Conservation (phyloP, 129 eudicot species). For the Glebionis coronaria region DNA sequence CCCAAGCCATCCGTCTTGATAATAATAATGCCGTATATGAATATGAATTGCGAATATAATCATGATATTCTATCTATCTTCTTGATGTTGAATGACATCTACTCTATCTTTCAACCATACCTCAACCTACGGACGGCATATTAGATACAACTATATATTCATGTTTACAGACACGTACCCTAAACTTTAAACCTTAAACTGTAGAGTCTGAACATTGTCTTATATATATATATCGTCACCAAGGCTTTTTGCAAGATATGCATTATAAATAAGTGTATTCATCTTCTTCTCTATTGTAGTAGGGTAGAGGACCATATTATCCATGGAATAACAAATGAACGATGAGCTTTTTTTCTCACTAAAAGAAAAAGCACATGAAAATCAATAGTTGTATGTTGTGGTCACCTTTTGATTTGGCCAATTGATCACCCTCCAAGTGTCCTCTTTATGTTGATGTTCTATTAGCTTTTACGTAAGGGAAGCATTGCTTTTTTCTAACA, state of each 20-base stretch:
- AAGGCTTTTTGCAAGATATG: too few species aligned
- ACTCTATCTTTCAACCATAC: background rate
- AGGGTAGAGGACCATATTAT: conserved; percentile 16
- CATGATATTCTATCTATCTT: conserved; percentile 7
- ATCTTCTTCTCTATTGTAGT: conserved; percentile 3
- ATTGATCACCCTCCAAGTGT: conserved; percentile 24
- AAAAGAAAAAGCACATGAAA: conserved; percentile 16
- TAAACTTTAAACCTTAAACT: too few species aligned
- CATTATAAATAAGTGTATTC: too few species aligned
- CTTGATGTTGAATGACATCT: conserved; percentile 1
- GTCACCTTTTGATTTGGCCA: conserved; percentile 19
- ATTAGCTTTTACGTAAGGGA: conserved; percentile 17
- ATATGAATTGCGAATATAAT: conserved; percentile 12
- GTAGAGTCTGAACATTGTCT: too few species aligned
- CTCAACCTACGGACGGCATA: background rate
- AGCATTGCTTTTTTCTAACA: conserved; percentile 12
- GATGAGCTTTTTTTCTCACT: conserved; percentile 10
- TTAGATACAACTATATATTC: background rate
- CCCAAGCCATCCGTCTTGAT: background rate
- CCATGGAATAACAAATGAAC: conserved; percentile 17
- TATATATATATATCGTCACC: background rate
- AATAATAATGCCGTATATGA: background rate
- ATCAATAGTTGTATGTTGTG: conserved; percentile 4
- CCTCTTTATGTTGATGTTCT: conserved; percentile 9
- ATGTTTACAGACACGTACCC: background rate